Base-by-base conservation (phyloP, 495 filamentous ascomycete genomes). In the Penicillium salamii region DNA sequence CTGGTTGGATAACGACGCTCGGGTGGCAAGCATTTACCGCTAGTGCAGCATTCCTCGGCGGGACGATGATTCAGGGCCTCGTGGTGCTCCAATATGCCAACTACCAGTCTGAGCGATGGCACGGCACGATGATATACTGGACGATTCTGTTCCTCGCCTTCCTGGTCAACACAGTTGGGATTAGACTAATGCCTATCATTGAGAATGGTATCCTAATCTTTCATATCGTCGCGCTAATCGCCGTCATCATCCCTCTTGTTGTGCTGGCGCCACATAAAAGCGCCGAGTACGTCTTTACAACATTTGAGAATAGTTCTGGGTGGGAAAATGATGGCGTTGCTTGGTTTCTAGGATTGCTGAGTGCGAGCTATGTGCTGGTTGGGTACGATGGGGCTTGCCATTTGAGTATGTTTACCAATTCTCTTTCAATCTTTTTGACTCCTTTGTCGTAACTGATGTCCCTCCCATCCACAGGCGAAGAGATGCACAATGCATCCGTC, bases 91-190 rank as follows among this genome's bases (percentile, higher is more conserved):
- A 70, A 37, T 55, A 72, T 44, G 54, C 66, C 2, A 44, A 50
- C 12, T 81, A 79, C 53, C 50, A 18, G 1, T 55, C 65, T 6
- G 48, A 70, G 29, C 49, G 49, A 11, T 83, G 74, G 74, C 78
- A 82, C n/a, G 74, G 66, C 9, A 77, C 78, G 0, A 59, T 84
- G 13, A 47, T 80, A 18, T 65, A 70, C 35, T 75, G 68, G 56
- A 69, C 63, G 1, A 55, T 69, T 2, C 57, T 77, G 12, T 52
- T 62, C 6, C 59, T 72, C 2, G 67, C 68, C 15, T 59, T 78
- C 7, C 52, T 78, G 23, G 53, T 76, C 38, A 79, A 79, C 44
- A 58, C 68, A 1, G 66, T 66, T 39, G 21, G 37, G 12, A 23
- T 11, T 21, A 20, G 19, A 2, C 37, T 39, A n/a, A 21, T 39